Base-by-base conservation (phyloP, 192 early-diverging fungal species). In the Coemansia sp. region DNA sequence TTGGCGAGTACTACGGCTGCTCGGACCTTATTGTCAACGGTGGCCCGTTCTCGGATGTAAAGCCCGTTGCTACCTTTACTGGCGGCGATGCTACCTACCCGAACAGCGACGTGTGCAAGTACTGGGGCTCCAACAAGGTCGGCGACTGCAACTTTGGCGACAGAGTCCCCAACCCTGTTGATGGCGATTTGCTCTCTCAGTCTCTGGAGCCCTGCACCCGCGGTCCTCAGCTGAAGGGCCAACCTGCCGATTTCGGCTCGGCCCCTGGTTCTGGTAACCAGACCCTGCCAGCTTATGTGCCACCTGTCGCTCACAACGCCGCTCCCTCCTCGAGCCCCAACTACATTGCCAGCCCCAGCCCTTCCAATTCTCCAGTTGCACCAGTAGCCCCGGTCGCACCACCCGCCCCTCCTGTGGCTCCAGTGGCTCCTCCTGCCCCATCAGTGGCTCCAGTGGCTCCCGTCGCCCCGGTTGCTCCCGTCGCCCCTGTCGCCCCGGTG, bases 71-170 rank as follows among this genome's bases (percentile, higher is more conserved):
- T 27, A 48, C 70, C 57, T 87, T 87, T 77, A 61, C 75, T 73
- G 73, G 88, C 70, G 70, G 86, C 66, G 83, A 87, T 56, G 54
- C 74, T 54, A 66, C 79, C 24, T 80, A 88, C 37, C 88, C 88
- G 2, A 81, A 79, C 62, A 83, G 76, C 46, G 79, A 78, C 53
- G 74, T 79, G 56, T 88, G 87, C 83, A 87, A 87, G 72, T 88
- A 88, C 83, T 88, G 87, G 87, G 82, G 82, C 36, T 86, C 83
- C 16, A 87, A 88, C 75, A 75, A 77, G 62, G 79, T 87, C 37
- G 87, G 85, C 27, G 85, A 81, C 72, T 87, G 87, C 66, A 85
- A 72, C 63, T 88, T 88, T 81, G 84, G 82, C 19, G 69, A 73
- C 56, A 77, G 76, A 19, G 54, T 65, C 41, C 87, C 87, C 27